Evolutionary conservation across 345 rosid genomes (phyloP).

Genomic region (Passiflora organensis): DNA sequence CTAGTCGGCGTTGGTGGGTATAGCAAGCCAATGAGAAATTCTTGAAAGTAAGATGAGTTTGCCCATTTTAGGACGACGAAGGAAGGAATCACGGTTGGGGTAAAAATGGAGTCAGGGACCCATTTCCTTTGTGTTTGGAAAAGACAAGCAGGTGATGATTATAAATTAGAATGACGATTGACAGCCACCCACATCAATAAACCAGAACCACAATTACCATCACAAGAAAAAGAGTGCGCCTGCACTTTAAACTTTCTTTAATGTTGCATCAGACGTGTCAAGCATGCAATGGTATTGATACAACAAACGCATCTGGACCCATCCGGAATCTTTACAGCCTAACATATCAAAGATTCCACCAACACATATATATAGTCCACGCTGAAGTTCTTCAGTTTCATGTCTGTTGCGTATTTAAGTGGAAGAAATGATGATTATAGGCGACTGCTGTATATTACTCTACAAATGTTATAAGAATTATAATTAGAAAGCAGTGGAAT

Average conservation of each 20-base stretch:
- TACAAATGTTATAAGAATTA: too few relatives aligned
- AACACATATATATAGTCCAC: conserved; percentile 10
- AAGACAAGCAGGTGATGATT: conserved; percentile 12
- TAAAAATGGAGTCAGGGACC: conserved; percentile 14
- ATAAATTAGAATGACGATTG: conserved; percentile 8
- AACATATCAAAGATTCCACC: conserved; percentile 17
- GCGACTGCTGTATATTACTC: too few relatives aligned
- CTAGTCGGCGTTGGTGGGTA: too few relatives aligned
- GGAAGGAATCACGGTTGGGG: background rate
- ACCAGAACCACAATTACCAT: conserved; percentile 11
- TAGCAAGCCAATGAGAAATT: too few relatives aligned
- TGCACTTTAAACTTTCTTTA: conserved; percentile 1
- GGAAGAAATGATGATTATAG: too few relatives aligned
- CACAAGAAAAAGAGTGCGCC: background rate
- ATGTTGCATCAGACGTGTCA: conserved; percentile 14
- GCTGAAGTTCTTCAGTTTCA: background rate
- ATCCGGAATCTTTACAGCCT: conserved; percentile 16
- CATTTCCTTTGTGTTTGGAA: conserved; percentile 31
- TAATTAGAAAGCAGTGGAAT: too few relatives aligned
- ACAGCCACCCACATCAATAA: background rate
- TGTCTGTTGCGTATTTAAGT: background rate
- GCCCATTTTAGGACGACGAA: background rate
- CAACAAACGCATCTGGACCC: background rate
- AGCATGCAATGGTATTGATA: conserved; percentile 19
- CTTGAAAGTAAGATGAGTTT: background rate